These are phyloP conservation scores for Trichosporon ovoides DNA, from an alignment of 1,284 basidiomycete genomes.

Conservation along the genomic window DNA sequence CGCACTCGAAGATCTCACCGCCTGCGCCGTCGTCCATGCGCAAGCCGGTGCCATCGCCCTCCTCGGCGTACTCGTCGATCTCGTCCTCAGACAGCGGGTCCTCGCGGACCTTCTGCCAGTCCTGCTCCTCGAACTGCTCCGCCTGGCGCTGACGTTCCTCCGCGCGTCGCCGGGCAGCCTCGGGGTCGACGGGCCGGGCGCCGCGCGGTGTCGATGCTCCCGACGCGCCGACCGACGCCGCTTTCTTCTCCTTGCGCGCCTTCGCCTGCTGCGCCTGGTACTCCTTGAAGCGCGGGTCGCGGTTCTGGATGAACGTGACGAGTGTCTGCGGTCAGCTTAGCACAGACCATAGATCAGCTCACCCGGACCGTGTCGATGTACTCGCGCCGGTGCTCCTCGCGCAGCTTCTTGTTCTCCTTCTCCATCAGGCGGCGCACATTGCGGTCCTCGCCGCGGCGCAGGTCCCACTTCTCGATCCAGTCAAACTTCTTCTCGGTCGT, in stretches of 20 bases:
- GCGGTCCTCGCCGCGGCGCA: slow-evolving; percentile 78
- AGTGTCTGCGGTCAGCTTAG: slow-evolving; percentile 57
- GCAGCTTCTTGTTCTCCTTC: slow-evolving; percentile 87
- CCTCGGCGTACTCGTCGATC: slow-evolving; percentile 32
- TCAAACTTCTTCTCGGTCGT: slow-evolving; percentile 80
- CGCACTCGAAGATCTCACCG: slow-evolving; percentile 69
- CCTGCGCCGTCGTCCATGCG: slow-evolving; percentile 32
- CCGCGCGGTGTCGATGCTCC: slow-evolving; percentile 20
- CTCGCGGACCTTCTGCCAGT: slow-evolving; percentile 69
- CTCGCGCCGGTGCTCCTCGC: slow-evolving; percentile 80
- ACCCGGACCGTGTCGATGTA: slow-evolving; percentile 90
- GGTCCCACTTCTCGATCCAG: slow-evolving; percentile 83
- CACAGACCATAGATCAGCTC: slow-evolving; percentile 32
- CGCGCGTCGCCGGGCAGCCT: slow-evolving; percentile 23
- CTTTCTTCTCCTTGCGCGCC: slow-evolving; percentile 18
- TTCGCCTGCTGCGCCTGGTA: slow-evolving; percentile 57
- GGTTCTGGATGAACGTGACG: slow-evolving; percentile 80
- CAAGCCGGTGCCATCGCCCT: slow-evolving; percentile 35
- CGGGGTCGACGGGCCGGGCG: slow-evolving; percentile 23
- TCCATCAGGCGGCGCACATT: slow-evolving; percentile 84
- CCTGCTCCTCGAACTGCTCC: slow-evolving; percentile 54
- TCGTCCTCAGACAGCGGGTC: slow-evolving; percentile 58
- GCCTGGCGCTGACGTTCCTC: slow-evolving; percentile 30
- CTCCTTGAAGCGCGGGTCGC: slow-evolving; percentile 84
- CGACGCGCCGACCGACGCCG: background rate